Evolutionary conservation across 352 stramenopile genomes (phyloP).

Genomic region (Pilasporangium apinafurcum): DNA sequence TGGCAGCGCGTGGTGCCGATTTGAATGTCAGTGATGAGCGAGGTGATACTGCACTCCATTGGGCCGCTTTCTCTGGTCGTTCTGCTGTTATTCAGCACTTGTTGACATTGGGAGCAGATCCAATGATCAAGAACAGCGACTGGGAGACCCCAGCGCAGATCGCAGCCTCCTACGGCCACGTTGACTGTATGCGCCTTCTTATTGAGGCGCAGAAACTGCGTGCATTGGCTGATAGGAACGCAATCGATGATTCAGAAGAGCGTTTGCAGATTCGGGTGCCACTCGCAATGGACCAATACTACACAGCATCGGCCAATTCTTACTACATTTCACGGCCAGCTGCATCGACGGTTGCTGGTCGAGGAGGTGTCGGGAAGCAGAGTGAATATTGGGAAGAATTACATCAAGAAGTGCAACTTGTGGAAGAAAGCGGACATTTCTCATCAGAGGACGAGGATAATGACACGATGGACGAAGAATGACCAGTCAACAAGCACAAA

Average conservation of each 20-base stretch:
- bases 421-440: conserved; percentile 68
- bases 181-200: conserved; percentile 40
- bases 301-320: conserved; percentile 15
- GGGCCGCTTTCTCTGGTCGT: conserved; percentile 45
- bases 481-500: background rate
- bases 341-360: conserved; percentile 1
- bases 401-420: conserved; percentile 59
- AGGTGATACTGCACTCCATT: conserved; percentile 68
- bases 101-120: conserved; percentile 36
- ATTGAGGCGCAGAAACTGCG: conserved; percentile 11
- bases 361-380: background rate
- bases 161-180: conserved; percentile 29
- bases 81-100: conserved; percentile 23
- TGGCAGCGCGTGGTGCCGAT: conserved; percentile 24
- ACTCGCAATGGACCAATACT: conserved; percentile 24
- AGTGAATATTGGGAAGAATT: conserved; percentile 59
- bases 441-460: conserved; percentile 63
- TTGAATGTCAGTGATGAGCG: conserved; percentile 48
- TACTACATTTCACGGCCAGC: conserved; percentile 5
- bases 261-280: conserved; percentile 17
- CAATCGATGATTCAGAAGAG: no score
- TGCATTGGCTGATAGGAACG: no score
- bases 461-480: no score
- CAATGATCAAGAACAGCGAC: conserved; percentile 44
- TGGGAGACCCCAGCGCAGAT: conserved; percentile 49